These are phyloP conservation scores for Cryomyces antarcticus DNA, from an alignment of 495 filamentous ascomycete species.

Conservation along the genomic window DNA sequence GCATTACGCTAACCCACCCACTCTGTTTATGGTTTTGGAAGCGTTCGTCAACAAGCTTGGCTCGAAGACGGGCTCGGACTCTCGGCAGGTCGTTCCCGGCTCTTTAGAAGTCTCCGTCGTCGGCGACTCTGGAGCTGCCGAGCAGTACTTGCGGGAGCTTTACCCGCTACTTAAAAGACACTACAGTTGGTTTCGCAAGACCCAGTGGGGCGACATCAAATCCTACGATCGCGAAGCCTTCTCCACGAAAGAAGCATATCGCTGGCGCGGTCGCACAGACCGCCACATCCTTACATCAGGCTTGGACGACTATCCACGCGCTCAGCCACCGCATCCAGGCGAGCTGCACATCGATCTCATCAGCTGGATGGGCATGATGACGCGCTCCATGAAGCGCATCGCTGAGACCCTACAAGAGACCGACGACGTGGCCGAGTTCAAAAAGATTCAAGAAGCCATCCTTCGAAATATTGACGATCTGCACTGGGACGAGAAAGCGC, in stretches of 20 bases:
- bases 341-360: slow-evolving; percentile 92
- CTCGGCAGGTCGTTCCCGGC: slow-evolving; percentile 13
- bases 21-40: slow-evolving; percentile 75
- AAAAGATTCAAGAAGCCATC: slow-evolving; percentile 58
- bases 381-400: slow-evolving; percentile 56
- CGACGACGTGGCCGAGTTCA: slow-evolving; percentile 55
- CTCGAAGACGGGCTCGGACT: slow-evolving; percentile 1
- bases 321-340: slow-evolving; percentile 92
- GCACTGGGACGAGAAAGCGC: slow-evolving; percentile 64
- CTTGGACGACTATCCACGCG: slow-evolving; percentile 84
- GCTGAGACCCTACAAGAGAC: slow-evolving; percentile 46
- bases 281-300: slow-evolving; percentile 82
- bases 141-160: slow-evolving; percentile 55
- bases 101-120: slow-evolving; percentile 35
- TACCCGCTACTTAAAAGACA: slow-evolving; percentile 88
- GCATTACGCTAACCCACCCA: slow-evolving; percentile 97
- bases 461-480: slow-evolving; percentile 77
- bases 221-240: slow-evolving; percentile 75
- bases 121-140: slow-evolving; percentile 42
- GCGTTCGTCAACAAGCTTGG: slow-evolving; percentile 55
- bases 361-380: slow-evolving; percentile 94
- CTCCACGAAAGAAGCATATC: slow-evolving; percentile 74
- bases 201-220: slow-evolving; percentile 77
- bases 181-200: slow-evolving; percentile 85
- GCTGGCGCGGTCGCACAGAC: slow-evolving; percentile 81